Percentiles rank a stretch among this genome's conserved stretches.
These are phyloP conservation scores for Kwoniella sp. DNA, from an alignment of 768 basidiomycete species.

Conservation along the genomic window DNA sequence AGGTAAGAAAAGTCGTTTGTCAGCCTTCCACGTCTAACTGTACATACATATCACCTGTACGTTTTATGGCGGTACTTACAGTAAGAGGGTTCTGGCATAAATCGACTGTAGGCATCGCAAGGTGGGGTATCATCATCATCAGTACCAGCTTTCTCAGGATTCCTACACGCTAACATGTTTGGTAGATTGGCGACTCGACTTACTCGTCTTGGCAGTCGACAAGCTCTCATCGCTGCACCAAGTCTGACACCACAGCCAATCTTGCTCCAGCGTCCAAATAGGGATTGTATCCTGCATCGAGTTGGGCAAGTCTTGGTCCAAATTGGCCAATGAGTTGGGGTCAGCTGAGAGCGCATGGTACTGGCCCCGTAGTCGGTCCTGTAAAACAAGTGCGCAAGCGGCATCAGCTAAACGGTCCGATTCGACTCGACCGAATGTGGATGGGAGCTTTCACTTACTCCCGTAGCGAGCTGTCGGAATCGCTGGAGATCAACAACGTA, in stretches of 20 bases:
- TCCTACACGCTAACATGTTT: no score
- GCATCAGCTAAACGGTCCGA: neutral
- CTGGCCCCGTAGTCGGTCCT: constrained; percentile 62
- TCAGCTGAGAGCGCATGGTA: constrained; percentile 94
- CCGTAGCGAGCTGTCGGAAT: constrained; percentile 68
- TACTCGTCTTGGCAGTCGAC: constrained; percentile 56
- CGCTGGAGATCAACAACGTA: constrained; percentile 94
- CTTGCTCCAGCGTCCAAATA: constrained; percentile 84
- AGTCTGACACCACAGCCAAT: constrained; percentile 99
- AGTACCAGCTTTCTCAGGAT: no score
- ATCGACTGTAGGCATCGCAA: constrained; percentile 76
- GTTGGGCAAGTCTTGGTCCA: constrained; percentile 97
- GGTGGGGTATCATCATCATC: no score
- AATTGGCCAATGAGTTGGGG: constrained; percentile 87
- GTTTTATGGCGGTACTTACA: constrained; percentile 59
- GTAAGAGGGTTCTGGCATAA: constrained; percentile 96
- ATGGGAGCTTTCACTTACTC: no score
- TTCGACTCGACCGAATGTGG: no score
- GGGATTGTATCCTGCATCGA: constrained; percentile 89
- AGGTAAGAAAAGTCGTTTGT: constrained; percentile 2
- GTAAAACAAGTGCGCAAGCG: no score
- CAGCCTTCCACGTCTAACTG: no score
- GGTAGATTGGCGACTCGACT: constrained; percentile 16
- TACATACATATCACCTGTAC: no score
- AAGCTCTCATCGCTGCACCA: constrained; percentile 72